Evolutionary conservation across 352 stramenopile genomes (phyloP).

Genomic region (Discostella stelligera): DNA sequence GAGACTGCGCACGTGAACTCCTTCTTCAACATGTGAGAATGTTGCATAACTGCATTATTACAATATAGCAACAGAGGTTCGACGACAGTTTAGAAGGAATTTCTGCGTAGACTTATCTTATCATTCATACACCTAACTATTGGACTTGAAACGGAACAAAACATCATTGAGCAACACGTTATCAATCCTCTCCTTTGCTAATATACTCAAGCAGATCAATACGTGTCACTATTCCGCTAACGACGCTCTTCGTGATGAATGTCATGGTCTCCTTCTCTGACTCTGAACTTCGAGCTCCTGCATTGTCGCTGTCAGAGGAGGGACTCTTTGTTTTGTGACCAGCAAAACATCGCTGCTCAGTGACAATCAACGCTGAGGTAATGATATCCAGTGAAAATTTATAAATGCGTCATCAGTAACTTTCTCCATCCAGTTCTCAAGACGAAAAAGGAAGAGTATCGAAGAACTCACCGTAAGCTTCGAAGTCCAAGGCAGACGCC

Average conservation of each 20-base stretch:
- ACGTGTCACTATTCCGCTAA: conserved; percentile 93
- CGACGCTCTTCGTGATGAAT: conserved; percentile 78
- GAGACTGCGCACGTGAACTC: too few relatives aligned
- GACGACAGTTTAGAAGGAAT: background rate
- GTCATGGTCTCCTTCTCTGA: conserved; percentile 81
- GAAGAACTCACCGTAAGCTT: conserved; percentile 85
- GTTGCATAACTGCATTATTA: too few relatives aligned
- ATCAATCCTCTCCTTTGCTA: conserved; percentile 57
- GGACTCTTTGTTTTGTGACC: conserved; percentile 72
- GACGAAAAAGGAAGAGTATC: conserved; percentile 1
- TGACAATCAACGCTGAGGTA: conserved; percentile 86
- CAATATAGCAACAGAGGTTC: too few relatives aligned
- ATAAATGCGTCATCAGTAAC: background rate
- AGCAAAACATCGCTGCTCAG: conserved; percentile 89
- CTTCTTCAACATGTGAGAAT: too few relatives aligned
- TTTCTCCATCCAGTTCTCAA: background rate
- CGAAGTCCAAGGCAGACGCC: conserved; percentile 92
- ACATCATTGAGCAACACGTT: background rate
- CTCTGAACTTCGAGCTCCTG: conserved; percentile 22
- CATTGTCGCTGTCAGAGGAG: conserved; percentile 31
- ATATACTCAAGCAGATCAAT: conserved; percentile 96
- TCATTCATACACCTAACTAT: too few relatives aligned
- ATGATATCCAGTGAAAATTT: background rate
- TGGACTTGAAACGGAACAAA: background rate
- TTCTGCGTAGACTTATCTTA: background rate